Base-by-base conservation (phyloP, 768 basidiomycete species). In the Phylloporus arenicola region DNA sequence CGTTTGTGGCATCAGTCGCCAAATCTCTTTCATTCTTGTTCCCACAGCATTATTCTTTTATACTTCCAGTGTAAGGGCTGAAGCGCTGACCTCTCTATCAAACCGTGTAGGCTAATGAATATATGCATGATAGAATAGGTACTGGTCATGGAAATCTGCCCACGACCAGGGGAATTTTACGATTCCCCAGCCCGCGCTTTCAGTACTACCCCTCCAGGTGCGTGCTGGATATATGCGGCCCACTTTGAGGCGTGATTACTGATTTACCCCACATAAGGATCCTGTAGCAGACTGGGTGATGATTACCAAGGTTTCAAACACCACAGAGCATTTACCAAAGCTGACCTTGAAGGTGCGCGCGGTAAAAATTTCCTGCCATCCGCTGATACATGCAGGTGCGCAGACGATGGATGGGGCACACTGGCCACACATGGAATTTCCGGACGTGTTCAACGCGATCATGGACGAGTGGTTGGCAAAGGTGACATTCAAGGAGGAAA, bases 391-490 rank as follows among this genome's bases (percentile, higher is more conserved):
- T 33, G 25, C 25, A 34, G 47, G 5, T n/a, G 30, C 37, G 7
- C 48, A 83, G 81, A 67, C 71, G 3, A 67, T 85, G 48, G 60
- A 67, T 7, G 79, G 79, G 0, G 76, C 80, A 5, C 86, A 88
- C 61, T 87, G 86, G 84, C 70, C 76, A 8, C 86, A 86, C 33
- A 67, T 87, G 17, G 86, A 88, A 61, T 63, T 74, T 51, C 79
- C 84, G 0, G 48, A 64, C 2, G 65, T 67, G 38, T 77, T 82
- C 61, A 88, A 87, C 54, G 42, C 50, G 0, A 64, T 77, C 41
- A 67, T 83, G 47, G 70, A 72, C 16, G 61, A 71, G 31, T 87
- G 85, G 83, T 68, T 88, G 39, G 53, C 59, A 3, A 47, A 17
- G 8, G 19, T 58, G 10, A 48, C 20, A 10, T n/a, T 31, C 12